phyloP scores from a whole-genome alignment of 2,329 filamentous ascomycete species.

The Sporothrix curviconia region DNA sequence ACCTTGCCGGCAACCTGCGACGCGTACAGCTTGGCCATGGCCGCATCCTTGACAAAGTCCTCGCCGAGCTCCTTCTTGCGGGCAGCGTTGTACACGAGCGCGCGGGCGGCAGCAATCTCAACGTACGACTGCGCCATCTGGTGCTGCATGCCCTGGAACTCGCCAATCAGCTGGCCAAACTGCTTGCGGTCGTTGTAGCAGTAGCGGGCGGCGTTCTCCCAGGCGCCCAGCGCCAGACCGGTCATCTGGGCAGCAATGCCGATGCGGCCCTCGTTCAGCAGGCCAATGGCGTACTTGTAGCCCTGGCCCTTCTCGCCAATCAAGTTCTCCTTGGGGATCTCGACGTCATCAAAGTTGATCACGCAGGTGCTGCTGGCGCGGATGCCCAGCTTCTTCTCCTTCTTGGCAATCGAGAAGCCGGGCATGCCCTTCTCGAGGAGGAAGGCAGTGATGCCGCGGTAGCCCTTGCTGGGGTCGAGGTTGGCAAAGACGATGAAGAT shows the following conservation, averaged over 20 bases:
- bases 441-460: constrained; percentile 96
- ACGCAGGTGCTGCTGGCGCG: constrained; percentile 93
- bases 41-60: constrained; percentile 90
- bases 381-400: constrained; percentile 99
- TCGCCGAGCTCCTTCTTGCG: constrained; percentile 97
- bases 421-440: constrained; percentile 83
- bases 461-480: constrained; percentile 82
- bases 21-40: constrained; percentile 95
- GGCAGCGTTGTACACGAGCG: constrained; percentile 90
- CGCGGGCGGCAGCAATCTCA: constrained; percentile 85
- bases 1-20: constrained; percentile 89
- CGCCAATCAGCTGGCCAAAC: constrained; percentile 86
- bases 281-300: constrained; percentile 94
- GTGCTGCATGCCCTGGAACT: constrained; percentile 99
- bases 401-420: constrained; percentile 95
- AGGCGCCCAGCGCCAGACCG: constrained; percentile 86
- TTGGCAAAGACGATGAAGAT: constrained; percentile 99
- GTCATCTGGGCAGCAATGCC: constrained; percentile 99
- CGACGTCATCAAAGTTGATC: constrained; percentile 93
- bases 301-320: constrained; percentile 84
- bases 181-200: constrained; percentile 98
- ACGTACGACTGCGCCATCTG: constrained; percentile 94
- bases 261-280: constrained; percentile 94
- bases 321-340: constrained; percentile 80
- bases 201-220: constrained; percentile 89